These are phyloP conservation scores for Serpula lacrymans DNA, from an alignment of 768 basidiomycete genomes.

Conservation along the genomic window DNA sequence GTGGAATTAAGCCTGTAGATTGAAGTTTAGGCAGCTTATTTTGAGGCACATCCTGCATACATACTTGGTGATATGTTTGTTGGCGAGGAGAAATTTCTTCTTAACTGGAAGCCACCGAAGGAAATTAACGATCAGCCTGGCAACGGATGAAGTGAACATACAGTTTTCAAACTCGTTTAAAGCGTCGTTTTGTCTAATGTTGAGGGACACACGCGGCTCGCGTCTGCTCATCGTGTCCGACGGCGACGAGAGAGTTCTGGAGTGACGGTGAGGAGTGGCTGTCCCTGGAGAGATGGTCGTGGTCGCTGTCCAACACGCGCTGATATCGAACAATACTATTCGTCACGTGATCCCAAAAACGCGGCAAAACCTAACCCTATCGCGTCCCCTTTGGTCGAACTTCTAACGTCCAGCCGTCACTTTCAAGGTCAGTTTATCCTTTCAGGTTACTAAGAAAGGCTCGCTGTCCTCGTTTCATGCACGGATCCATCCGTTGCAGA, in stretches of 20 bases:
- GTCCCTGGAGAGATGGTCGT: constrained; percentile 13
- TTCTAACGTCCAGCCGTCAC: neutral
- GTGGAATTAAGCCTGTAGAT: constrained; percentile 73
- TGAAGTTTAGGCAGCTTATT: constrained; percentile 5
- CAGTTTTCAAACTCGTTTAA: constrained; percentile 83
- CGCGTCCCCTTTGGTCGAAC: neutral
- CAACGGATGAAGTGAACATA: constrained; percentile 37
- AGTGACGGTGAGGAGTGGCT: constrained; percentile 15
- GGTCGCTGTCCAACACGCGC: constrained; percentile 23
- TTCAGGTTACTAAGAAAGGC: constrained; percentile 25
- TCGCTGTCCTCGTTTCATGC: constrained; percentile 7
- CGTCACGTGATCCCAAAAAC: constrained; percentile 26
- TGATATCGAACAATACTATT: constrained; percentile 30
- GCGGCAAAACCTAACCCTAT: constrained; percentile 14
- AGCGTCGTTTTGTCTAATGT: constrained; percentile 71
- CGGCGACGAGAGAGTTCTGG: constrained; percentile 14
- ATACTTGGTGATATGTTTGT: constrained; percentile 90
- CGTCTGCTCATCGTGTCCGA: constrained; percentile 30
- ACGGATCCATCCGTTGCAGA: constrained; percentile 4
- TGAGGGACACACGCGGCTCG: constrained; percentile 45
- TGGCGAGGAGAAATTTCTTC: constrained; percentile 88
- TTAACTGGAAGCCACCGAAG: constrained; percentile 59
- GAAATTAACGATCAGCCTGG: constrained; percentile 12
- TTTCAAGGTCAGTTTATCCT: constrained; percentile 8
- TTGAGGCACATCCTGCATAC: constrained; percentile 17